Percentiles rank a stretch among this genome's conserved stretches.
Evolutionary conservation across 768 basidiomycete species (phyloP).

Genomic region (Leccinellum luteum): DNA sequence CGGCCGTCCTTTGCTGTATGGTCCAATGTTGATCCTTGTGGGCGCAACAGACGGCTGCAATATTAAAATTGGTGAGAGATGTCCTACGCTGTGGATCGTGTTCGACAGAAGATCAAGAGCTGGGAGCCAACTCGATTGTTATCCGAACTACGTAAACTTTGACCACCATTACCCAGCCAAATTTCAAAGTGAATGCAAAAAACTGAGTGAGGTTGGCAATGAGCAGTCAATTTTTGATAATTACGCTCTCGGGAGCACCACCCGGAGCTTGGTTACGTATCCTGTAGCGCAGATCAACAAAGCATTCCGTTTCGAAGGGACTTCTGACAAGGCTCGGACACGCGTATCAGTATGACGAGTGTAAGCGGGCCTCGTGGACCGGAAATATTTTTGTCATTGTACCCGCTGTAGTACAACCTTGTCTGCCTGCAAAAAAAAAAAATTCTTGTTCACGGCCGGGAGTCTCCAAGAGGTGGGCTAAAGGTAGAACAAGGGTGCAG

Average conservation of each 20-base stretch:
- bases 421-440: slow-evolving; percentile 12
- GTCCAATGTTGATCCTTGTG: background rate
- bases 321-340: slow-evolving; percentile 24
- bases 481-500: slow-evolving; percentile 31
- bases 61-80: slow-evolving; percentile 1
- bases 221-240: background rate
- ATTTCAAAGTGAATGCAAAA: background rate
- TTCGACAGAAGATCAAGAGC: slow-evolving; percentile 1
- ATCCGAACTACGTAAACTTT: background rate
- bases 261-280: slow-evolving; percentile 9
- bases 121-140: background rate
- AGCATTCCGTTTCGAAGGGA: slow-evolving; percentile 15
- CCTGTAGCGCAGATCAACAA: slow-evolving; percentile 18
- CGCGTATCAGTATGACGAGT: slow-evolving; percentile 14
- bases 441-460: background rate
- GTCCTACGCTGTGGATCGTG: slow-evolving; percentile 3
- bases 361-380: slow-evolving; percentile 19
- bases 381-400: slow-evolving; percentile 19
- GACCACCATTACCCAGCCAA: background rate
- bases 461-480: slow-evolving; percentile 7
- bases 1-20: background rate
- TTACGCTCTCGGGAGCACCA: background rate
- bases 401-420: slow-evolving; percentile 12
- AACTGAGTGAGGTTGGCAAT: slow-evolving; percentile 1
- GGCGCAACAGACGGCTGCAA: background rate